Percentiles rank a stretch among this genome's conserved stretches.
Evolutionary conservation across 352 stramenopile genomes (phyloP).

Genomic region (Phytophthora tubulina): DNA sequence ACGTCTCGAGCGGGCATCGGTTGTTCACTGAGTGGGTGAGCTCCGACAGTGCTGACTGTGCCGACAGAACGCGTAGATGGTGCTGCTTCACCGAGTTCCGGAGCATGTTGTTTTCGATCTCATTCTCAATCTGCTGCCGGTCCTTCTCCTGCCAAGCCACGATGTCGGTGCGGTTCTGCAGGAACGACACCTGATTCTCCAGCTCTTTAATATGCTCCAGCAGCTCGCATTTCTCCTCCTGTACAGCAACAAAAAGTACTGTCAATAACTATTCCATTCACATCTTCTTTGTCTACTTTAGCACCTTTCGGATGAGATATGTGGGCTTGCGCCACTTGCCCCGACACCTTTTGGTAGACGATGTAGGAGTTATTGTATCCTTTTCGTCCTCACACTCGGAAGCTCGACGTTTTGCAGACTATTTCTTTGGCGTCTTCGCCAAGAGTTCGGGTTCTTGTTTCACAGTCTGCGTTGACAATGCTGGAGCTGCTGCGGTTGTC

Average conservation of each 20-base stretch:
- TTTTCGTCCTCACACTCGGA: conserved; percentile 31
- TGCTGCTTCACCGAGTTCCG: conserved; percentile 44
- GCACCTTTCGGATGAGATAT: conserved; percentile 50
- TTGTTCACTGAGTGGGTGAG: conserved; percentile 41
- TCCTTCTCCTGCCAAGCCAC: conserved; percentile 44
- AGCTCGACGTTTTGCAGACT: conserved; percentile 22
- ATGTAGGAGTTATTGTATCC: background rate
- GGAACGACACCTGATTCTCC: conserved; percentile 42
- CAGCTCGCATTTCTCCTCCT: conserved; percentile 55
- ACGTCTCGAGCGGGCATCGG: conserved; percentile 48
- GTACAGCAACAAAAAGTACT: background rate
- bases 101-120: conserved; percentile 47
- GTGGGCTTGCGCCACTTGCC: conserved; percentile 50
- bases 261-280: background rate
- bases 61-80: conserved; percentile 44
- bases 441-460: background rate
- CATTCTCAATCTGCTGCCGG: conserved; percentile 32
- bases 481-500: background rate
- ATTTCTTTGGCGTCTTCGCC: background rate
- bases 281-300: background rate
- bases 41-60: conserved; percentile 51
- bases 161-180: conserved; percentile 41
- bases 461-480: background rate
- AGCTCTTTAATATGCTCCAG: conserved; percentile 47
- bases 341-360: conserved; percentile 26